phyloP scores from a whole-genome alignment of 2,329 filamentous ascomycete species.

The Aspergillus tubingensis region DNA sequence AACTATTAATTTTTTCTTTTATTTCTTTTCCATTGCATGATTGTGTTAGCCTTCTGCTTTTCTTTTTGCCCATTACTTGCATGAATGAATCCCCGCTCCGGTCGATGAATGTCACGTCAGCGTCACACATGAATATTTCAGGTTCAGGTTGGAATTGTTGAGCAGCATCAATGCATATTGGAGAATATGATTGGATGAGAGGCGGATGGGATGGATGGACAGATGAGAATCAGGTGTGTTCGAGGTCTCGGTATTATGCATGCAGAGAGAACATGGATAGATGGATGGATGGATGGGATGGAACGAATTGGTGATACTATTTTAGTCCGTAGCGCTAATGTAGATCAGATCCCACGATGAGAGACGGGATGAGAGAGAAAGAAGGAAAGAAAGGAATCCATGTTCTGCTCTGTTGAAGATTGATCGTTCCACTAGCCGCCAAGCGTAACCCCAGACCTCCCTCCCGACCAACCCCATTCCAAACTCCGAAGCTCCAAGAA shows the following conservation, averaged over 20 bases:
- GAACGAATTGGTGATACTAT: neutral
- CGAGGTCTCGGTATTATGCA: neutral
- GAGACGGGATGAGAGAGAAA: too few species aligned
- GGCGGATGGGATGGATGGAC: too few species aligned
- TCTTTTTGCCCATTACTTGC: conserved; percentile 8
- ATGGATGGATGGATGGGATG: neutral
- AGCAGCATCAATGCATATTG: conserved; percentile 17
- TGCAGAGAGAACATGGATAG: neutral
- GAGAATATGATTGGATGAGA: neutral
- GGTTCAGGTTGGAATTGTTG: conserved; percentile 11
- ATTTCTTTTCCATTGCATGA: conserved; percentile 12
- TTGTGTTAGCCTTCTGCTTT: conserved; percentile 10
- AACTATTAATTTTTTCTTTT: neutral
- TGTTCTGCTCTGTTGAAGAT: neutral
- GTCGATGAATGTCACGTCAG: conserved; percentile 12
- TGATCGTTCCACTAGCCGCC: neutral
- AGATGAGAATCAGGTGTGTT: neutral
- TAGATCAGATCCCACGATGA: neutral
- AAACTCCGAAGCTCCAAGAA: neutral
- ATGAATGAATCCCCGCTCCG: conserved; percentile 15
- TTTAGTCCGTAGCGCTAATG: neutral
- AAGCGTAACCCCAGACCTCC: neutral
- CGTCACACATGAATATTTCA: conserved; percentile 6
- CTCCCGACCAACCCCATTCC: neutral
- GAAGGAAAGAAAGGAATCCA: neutral